phyloP scores from a whole-genome alignment of 805 yeast species.

The Danielia reshetovae region DNA sequence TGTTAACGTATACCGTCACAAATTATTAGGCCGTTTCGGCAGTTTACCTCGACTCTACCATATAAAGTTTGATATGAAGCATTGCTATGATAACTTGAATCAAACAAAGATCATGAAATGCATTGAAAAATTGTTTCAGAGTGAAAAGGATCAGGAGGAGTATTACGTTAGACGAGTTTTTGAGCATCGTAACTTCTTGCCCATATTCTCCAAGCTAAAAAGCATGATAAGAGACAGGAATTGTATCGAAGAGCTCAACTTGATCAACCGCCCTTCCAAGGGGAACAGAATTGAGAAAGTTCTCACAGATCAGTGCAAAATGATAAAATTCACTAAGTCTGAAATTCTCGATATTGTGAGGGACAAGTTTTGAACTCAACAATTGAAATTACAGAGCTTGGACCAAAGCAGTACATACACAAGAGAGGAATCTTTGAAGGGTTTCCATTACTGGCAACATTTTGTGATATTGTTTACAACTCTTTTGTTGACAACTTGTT shows the following conservation, averaged over 20 bases:
- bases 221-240: slow-evolving; percentile 1
- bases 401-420: slow-evolving; percentile 40
- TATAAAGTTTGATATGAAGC: slow-evolving; percentile 69
- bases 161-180: slow-evolving; percentile 8
- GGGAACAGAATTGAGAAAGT: not conserved
- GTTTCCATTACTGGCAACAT: slow-evolving; percentile 63
- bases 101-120: slow-evolving; percentile 36
- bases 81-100: slow-evolving; percentile 75
- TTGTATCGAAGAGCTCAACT: slow-evolving; percentile 3
- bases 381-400: slow-evolving; percentile 32
- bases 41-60: slow-evolving; percentile 43
- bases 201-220: not conserved
- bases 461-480: slow-evolving; percentile 74
- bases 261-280: not conserved
- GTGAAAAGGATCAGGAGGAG: slow-evolving; percentile 9
- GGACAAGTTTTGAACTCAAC: slow-evolving; percentile 52
- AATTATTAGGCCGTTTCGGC: not conserved
- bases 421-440: slow-evolving; percentile 82
- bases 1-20: not conserved
- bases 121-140: slow-evolving; percentile 22
- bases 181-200: not conserved
- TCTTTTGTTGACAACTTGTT: slow-evolving; percentile 44
- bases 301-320: slow-evolving; percentile 26
- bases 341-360: slow-evolving; percentile 45
- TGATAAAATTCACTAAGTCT: slow-evolving; percentile 33